These are phyloP conservation scores for Pleurotus pulmonarius DNA, from an alignment of 768 basidiomycete species.

Conservation along the genomic window DNA sequence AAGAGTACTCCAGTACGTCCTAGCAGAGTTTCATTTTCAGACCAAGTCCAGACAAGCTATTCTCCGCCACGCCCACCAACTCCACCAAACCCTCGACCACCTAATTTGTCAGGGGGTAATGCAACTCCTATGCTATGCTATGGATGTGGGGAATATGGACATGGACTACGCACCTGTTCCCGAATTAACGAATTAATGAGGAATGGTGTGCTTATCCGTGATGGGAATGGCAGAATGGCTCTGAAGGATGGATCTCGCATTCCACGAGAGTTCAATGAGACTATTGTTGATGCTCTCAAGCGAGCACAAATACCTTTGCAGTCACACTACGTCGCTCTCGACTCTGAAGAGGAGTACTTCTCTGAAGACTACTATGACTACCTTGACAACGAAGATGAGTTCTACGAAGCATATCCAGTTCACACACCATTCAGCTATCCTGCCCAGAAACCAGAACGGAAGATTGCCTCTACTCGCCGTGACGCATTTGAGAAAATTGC, in stretches of 20 bases:
- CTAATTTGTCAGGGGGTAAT: neutral
- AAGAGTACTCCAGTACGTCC: neutral
- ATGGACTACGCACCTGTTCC: neutral
- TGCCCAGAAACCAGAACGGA: no score
- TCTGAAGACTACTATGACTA: neutral
- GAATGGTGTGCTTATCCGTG: neutral
- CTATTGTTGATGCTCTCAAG: neutral
- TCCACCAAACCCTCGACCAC: neutral
- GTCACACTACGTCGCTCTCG: neutral
- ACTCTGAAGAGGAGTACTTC: neutral
- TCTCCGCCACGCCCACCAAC: neutral
- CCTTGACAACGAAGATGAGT: no score
- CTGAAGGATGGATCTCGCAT: neutral
- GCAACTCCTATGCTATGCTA: neutral
- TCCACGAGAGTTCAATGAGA: neutral
- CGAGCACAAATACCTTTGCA: neutral
- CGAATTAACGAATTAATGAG: neutral
- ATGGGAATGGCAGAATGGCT: neutral
- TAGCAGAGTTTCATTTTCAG: neutral
- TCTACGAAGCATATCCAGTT: no score
- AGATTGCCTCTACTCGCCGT: no score
- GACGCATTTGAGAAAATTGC: no score
- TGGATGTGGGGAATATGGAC: conserved; percentile 1
- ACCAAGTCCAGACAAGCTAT: neutral
- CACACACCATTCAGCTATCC: no score